A percentile compares a stretch with the other conserved stretches of the same genome.
phyloP scores from a whole-genome alignment of 805 yeast species.

The Myxozyma melibiosi region DNA sequence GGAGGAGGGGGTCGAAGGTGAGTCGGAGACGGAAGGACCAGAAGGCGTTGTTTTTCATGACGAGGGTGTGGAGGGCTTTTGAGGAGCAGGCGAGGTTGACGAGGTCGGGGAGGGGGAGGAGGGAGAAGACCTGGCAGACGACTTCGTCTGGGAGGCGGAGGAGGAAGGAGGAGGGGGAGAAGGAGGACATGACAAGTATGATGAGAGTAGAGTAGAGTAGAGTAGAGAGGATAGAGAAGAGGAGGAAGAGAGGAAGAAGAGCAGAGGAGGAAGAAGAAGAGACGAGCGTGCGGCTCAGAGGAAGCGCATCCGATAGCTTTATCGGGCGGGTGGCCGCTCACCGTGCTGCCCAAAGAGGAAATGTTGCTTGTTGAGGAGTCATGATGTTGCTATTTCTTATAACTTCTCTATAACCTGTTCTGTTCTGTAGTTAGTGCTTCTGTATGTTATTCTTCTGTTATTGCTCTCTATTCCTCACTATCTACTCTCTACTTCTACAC shows the following conservation, averaged over 20 bases:
- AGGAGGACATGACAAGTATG: too few relatives aligned
- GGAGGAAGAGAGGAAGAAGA: not conserved
- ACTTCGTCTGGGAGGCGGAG: slow-evolving; percentile 29
- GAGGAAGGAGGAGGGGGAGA: slow-evolving; percentile 5
- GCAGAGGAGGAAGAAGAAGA: not conserved
- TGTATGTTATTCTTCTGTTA: too few relatives aligned
- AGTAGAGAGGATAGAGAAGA: not conserved
- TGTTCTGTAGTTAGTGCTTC: too few relatives aligned
- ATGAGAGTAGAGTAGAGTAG: not conserved
- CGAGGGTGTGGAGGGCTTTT: slow-evolving; percentile 10
- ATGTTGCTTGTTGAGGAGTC: too few relatives aligned
- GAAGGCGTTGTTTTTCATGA: slow-evolving; percentile 20
- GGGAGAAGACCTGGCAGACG: slow-evolving; percentile 14
- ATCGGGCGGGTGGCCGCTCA: slow-evolving; percentile 9
- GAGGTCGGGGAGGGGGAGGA: slow-evolving; percentile 22
- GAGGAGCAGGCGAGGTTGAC: slow-evolving; percentile 20
- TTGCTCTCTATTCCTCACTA: too few relatives aligned
- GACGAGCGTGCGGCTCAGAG: not conserved
- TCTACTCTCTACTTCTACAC: too few relatives aligned
- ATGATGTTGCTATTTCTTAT: too few relatives aligned
- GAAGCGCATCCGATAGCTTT: slow-evolving; percentile 11
- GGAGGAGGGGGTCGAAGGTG: slow-evolving; percentile 20
- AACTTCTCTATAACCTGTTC: too few relatives aligned
- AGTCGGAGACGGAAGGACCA: slow-evolving; percentile 19
- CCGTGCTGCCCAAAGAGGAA: slow-evolving; percentile 6